Evolutionary conservation across 2,329 filamentous ascomycete species (phyloP).

Genomic region (Aspergillus niger): DNA sequence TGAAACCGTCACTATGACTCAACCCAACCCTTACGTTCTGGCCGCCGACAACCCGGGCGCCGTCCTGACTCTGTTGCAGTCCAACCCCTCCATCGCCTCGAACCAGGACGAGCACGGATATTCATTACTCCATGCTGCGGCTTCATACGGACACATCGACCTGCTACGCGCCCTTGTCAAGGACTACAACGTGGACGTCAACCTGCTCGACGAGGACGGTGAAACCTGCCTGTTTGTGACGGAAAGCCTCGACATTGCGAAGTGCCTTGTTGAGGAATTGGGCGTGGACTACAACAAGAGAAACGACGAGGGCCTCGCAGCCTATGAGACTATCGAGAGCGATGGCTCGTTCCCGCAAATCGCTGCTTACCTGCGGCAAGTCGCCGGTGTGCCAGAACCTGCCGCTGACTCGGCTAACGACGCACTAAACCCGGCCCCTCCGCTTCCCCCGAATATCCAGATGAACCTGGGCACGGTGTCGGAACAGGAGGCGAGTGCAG

Average conservation of each 20-base stretch:
- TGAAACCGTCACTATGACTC: slow-evolving; percentile 33
- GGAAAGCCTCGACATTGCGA: slow-evolving; percentile 77
- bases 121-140: slow-evolving; percentile 87
- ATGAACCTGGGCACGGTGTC: slow-evolving; percentile 77
- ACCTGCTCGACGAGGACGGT: slow-evolving; percentile 84
- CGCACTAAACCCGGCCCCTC: slow-evolving; percentile 54
- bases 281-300: slow-evolving; percentile 65
- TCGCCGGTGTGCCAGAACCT: slow-evolving; percentile 30
- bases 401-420: slow-evolving; percentile 31
- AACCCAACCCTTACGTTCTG: slow-evolving; percentile 67
- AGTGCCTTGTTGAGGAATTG: slow-evolving; percentile 79
- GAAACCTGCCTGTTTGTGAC: slow-evolving; percentile 95
- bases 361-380: slow-evolving; percentile 66
- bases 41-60: slow-evolving; percentile 78
- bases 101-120: slow-evolving; percentile 90
- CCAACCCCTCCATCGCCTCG: slow-evolving; percentile 74
- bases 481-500: slow-evolving; percentile 57
- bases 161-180: slow-evolving; percentile 74
- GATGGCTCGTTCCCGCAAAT: slow-evolving; percentile 79
- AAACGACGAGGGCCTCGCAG: slow-evolving; percentile 76
- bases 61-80: slow-evolving; percentile 72
- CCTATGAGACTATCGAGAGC: slow-evolving; percentile 74
- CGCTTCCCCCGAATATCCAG: slow-evolving; percentile 73
- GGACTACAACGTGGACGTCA: slow-evolving; percentile 75
- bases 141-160: slow-evolving; percentile 84